Base-by-base conservation (phyloP, 169 alveolate species). In the Cryptosporidium canis region DNA sequence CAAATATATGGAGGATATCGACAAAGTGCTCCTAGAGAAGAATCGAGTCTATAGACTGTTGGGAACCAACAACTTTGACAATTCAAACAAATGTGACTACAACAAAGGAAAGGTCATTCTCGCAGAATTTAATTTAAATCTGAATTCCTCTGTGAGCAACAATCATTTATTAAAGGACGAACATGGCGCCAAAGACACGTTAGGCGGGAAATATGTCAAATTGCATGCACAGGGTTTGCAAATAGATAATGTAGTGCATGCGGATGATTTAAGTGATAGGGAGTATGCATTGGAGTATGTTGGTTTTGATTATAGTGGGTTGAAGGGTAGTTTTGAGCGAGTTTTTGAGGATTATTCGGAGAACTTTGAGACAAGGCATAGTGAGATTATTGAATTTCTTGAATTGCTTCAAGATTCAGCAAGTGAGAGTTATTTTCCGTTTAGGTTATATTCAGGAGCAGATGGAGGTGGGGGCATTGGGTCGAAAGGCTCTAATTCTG, bases 71-170 rank as follows among this genome's bases (percentile, higher is more conserved):
- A 70, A 70, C 35, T 51, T 70, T 31, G 84, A 45, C 21, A 29
- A 48, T 1, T 44, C 18, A 5, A 55, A 70, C 21, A 47, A 16
- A 33, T 51, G 8, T 16, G 41, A 55, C 12, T 31, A 18, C 33
- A 12, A 31, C 31, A 70, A 35, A 8, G 84, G 84, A 24, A 70
- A 70, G 35, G 67, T 70, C 11, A 55, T 70, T 48, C 24, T 70
- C 2, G 84, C 67, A 6, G 84, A 70, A 70, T 70, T 70, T 70
- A 67, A 70, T 11, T 18, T 55, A 2, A 47, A 70, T 33, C n/a
- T 70, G 1, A n/a, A 21, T 16, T 61, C 8, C 1, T 7, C 41
- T 21, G 24, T 24, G 0, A 31, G 5, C 5, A 27, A 61, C 27
- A 9, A 61, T 2, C 4, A 58, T 16, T 61, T 35, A 27, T 0